Conservation (phyloP, 805 yeast species). For the Yamadazyma philogaea region DNA sequence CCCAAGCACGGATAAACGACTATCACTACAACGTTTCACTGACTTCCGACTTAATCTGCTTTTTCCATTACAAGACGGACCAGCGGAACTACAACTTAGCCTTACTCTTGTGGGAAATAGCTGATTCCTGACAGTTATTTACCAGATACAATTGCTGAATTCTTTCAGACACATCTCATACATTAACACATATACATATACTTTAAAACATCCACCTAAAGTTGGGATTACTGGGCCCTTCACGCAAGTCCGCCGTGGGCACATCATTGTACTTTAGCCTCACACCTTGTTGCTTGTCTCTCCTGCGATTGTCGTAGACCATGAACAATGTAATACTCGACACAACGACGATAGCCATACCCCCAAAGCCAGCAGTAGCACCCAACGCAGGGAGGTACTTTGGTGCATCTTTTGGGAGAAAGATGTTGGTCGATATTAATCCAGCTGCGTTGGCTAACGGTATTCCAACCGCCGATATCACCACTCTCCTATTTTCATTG, state of each 20-base stretch:
- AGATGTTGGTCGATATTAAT: slow-evolving; percentile 30
- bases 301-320: slow-evolving; percentile 41
- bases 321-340: slow-evolving; percentile 28
- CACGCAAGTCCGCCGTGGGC: slow-evolving; percentile 41
- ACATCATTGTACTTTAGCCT: slow-evolving; percentile 37
- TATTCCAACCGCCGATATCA: slow-evolving; percentile 44
- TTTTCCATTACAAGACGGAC: no score
- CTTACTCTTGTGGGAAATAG: no score
- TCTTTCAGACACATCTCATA: not conserved
- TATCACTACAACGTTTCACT: no score
- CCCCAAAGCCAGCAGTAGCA: slow-evolving; percentile 30
- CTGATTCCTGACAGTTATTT: not conserved
- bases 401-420: slow-evolving; percentile 31
- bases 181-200: slow-evolving; percentile 1
- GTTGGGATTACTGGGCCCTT: slow-evolving; percentile 44
- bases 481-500: slow-evolving; percentile 44
- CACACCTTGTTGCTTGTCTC: slow-evolving; percentile 40
- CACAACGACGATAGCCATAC: slow-evolving; percentile 27
- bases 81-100: no score
- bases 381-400: slow-evolving; percentile 30
- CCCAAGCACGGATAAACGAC: no score
- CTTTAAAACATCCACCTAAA: slow-evolving; percentile 46
- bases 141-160: not conserved
- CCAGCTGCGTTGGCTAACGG: slow-evolving; percentile 34
- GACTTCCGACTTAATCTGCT: no score